phyloP scores from a whole-genome alignment of 129 eudicot genomes.

The Logfia minima region DNA sequence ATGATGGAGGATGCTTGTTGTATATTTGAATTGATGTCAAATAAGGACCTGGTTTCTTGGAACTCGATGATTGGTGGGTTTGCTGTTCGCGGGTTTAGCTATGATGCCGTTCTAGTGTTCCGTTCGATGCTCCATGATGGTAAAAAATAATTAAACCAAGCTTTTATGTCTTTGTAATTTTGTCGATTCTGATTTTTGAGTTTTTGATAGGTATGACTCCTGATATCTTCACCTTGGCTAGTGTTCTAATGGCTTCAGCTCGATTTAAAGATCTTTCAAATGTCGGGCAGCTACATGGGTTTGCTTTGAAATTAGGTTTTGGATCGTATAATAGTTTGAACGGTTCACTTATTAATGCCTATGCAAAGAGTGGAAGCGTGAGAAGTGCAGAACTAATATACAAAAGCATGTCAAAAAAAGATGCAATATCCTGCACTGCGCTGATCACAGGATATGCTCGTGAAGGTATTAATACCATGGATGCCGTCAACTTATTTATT shows the following conservation, averaged over 20 bases:
- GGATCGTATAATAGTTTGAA: slow-evolving; percentile 43
- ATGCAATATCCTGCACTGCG: slow-evolving; percentile 60
- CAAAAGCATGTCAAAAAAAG: slow-evolving; percentile 45
- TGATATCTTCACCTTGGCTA: slow-evolving; percentile 62
- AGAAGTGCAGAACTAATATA: slow-evolving; percentile 44
- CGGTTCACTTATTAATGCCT: slow-evolving; percentile 63
- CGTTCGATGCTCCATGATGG: slow-evolving; percentile 62
- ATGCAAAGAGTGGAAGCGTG: slow-evolving; percentile 54
- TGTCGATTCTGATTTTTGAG: neutral
- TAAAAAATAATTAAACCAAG: slow-evolving; percentile 13
- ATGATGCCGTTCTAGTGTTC: slow-evolving; percentile 45
- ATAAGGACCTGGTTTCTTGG: slow-evolving; percentile 68
- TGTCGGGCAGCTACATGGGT: slow-evolving; percentile 48
- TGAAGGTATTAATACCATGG: slow-evolving; percentile 38
- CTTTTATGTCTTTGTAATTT: neutral
- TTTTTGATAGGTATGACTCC: slow-evolving; percentile 49
- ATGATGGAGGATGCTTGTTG: slow-evolving; percentile 57
- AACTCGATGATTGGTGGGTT: slow-evolving; percentile 74
- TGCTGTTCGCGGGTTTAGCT: slow-evolving; percentile 42
- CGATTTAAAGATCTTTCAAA: slow-evolving; percentile 30
- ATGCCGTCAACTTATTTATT: slow-evolving; percentile 51
- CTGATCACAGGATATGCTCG: slow-evolving; percentile 61
- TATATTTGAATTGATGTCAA: slow-evolving; percentile 46
- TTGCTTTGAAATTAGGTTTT: slow-evolving; percentile 49
- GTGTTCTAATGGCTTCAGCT: slow-evolving; percentile 44